Evolutionary conservation across 352 stramenopile species (phyloP).

Genomic region (Phytopythium sindhum): DNA sequence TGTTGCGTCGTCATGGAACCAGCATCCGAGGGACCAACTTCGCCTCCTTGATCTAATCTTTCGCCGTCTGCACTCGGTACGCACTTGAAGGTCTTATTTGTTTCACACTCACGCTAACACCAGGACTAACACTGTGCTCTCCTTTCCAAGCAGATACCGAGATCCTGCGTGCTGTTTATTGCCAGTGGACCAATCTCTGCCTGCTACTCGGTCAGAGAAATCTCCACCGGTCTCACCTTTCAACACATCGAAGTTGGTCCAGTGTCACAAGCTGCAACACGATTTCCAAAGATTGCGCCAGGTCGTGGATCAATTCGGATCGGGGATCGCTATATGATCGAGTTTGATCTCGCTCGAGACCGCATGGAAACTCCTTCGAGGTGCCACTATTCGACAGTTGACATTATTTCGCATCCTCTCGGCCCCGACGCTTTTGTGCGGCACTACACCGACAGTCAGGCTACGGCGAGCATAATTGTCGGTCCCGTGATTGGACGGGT

Average conservation of each 20-base stretch:
- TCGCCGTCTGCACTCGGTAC: slow-evolving; percentile 26
- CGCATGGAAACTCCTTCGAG: not conserved
- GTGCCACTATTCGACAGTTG: slow-evolving; percentile 42
- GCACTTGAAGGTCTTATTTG: not conserved
- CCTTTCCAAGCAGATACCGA: slow-evolving; percentile 18
- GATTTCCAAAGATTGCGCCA: not conserved
- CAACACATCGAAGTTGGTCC: slow-evolving; percentile 48
- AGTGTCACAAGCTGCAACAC: slow-evolving; percentile 18
- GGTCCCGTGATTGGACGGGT: slow-evolving; percentile 64
- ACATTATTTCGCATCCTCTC: slow-evolving; percentile 42
- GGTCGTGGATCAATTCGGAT: not conserved
- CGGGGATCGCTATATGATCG: not conserved
- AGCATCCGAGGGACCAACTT: slow-evolving; percentile 36
- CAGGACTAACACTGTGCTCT: not conserved
- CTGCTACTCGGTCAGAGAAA: slow-evolving; percentile 33
- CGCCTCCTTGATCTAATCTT: slow-evolving; percentile 38
- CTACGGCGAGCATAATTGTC: slow-evolving; percentile 40
- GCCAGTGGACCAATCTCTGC: slow-evolving; percentile 32
- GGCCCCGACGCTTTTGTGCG: slow-evolving; percentile 26
- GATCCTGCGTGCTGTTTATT: slow-evolving; percentile 37
- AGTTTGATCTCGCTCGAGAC: not conserved
- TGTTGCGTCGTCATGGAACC: slow-evolving; percentile 25
- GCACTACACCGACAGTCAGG: slow-evolving; percentile 33
- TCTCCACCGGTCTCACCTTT: slow-evolving; percentile 20
- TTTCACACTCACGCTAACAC: not conserved